Evolutionary conservation across 179 eudicot species (phyloP).

Genomic region (Spinacia oleracea): DNA sequence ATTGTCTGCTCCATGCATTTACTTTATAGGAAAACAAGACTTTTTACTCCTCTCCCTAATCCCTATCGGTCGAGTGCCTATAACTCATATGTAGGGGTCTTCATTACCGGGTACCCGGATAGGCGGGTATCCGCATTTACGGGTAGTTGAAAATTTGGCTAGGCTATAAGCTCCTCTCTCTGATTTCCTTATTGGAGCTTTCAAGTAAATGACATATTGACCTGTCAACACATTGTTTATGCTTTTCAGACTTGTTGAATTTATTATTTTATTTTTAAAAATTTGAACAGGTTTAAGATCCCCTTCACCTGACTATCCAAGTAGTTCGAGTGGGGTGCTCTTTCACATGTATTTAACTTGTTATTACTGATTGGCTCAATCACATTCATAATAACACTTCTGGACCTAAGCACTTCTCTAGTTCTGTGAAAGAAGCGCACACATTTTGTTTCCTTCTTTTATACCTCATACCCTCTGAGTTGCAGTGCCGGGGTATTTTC

Average conservation of each 20-base stretch:
- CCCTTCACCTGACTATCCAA: not conserved
- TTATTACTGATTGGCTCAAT: not conserved
- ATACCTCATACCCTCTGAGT: not conserved
- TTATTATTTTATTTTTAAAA: too few species aligned
- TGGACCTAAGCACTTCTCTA: not conserved
- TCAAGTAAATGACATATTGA: too few species aligned
- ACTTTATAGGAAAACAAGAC: too few species aligned
- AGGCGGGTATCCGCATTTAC: too few species aligned
- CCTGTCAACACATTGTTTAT: not conserved
- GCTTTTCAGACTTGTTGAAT: too few species aligned
- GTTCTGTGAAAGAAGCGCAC: not conserved
- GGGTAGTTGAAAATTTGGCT: too few species aligned
- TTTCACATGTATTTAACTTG: not conserved
- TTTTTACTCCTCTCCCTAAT: too few species aligned
- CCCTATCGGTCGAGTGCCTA: too few species aligned
- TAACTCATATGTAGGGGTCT: too few species aligned
- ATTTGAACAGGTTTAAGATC: not conserved
- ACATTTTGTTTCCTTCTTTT: not conserved
- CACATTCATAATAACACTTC: not conserved
- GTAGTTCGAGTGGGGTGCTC: not conserved
- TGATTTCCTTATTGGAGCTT: too few species aligned
- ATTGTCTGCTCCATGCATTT: constrained; percentile 1
- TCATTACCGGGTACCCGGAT: too few species aligned
- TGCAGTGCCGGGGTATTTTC: not conserved
- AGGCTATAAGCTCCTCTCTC: too few species aligned